Evolutionary conservation across 2,329 filamentous ascomycete species (phyloP).

Genomic region (Calonectria leucothoes): DNA sequence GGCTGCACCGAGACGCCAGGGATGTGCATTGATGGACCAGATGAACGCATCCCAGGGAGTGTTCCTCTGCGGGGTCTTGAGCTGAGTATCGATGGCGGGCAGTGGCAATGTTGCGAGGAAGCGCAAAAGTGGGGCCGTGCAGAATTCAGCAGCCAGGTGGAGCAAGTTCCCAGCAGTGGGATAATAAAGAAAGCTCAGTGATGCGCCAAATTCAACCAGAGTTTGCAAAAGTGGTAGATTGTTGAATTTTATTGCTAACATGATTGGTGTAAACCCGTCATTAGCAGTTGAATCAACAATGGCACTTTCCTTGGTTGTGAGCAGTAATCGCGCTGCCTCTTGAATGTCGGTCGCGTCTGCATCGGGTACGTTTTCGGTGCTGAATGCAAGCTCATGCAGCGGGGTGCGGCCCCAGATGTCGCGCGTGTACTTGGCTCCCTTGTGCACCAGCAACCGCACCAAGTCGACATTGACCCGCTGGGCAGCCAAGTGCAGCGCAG

Average conservation of each 20-base stretch:
- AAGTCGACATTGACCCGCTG: not conserved
- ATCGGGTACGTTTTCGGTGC: no score
- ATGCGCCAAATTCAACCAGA: not conserved
- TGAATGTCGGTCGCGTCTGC: not conserved
- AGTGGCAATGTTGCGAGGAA: not conserved
- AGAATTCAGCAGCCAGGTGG: not conserved
- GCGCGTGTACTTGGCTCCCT: not conserved
- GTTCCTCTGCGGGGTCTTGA: rapidly evolving
- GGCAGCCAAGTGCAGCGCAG: not conserved
- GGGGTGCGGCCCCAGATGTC: not conserved
- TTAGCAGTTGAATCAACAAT: not conserved
- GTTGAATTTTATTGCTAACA: not conserved
- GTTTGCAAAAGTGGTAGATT: not conserved
- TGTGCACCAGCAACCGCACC: not conserved
- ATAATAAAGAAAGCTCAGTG: not conserved
- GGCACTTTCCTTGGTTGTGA: not conserved
- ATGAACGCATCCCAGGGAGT: not conserved
- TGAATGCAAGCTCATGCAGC: not conserved
- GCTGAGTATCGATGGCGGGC: not conserved
- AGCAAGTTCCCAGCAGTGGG: not conserved
- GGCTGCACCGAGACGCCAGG: not conserved
- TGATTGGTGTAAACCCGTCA: not conserved
- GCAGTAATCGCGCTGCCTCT: not conserved
- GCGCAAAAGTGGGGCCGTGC: not conserved
- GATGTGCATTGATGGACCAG: not conserved